Conservation (phyloP, 169 alveolate species). For the Cryptosporidium viatorum region DNA sequence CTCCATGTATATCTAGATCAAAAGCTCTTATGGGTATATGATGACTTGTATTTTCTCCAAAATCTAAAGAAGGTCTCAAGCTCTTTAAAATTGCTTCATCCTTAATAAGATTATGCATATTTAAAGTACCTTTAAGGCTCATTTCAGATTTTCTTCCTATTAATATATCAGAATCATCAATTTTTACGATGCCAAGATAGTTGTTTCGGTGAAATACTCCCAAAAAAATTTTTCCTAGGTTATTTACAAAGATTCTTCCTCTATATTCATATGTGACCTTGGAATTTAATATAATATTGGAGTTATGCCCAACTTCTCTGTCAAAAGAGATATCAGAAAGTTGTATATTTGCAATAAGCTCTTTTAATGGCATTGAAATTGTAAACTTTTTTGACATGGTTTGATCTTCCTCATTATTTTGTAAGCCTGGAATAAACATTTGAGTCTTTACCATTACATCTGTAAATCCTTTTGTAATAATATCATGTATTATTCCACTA, state of each 20-base stretch:
- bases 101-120: conserved; percentile 51
- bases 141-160: conserved; percentile 47
- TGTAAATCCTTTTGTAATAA: conserved; percentile 49
- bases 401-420: background rate
- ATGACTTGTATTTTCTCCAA: conserved; percentile 46
- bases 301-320: conserved; percentile 22
- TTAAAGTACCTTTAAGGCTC: conserved; percentile 39
- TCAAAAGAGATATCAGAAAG: conserved; percentile 43
- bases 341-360: conserved; percentile 57
- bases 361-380: conserved; percentile 51
- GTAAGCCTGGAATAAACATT: background rate
- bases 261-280: conserved; percentile 44
- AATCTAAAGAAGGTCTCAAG: conserved; percentile 57
- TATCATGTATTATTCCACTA: conserved; percentile 58
- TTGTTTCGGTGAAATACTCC: conserved; percentile 44
- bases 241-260: conserved; percentile 46
- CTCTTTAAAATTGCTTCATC: conserved; percentile 31
- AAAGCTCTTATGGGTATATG: conserved; percentile 11
- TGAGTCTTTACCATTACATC: conserved; percentile 19
- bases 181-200: conserved; percentile 47
- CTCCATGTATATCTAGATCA: conserved; percentile 56
- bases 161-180: conserved; percentile 41
- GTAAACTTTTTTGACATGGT: conserved; percentile 36
- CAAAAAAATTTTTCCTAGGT: conserved; percentile 53
- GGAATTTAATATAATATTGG: conserved; percentile 40